A percentile compares a stretch with the other conserved stretches of the same genome.
These are phyloP conservation scores for Carallia brachiata DNA, from an alignment of 345 rosid genomes.

Conservation along the genomic window DNA sequence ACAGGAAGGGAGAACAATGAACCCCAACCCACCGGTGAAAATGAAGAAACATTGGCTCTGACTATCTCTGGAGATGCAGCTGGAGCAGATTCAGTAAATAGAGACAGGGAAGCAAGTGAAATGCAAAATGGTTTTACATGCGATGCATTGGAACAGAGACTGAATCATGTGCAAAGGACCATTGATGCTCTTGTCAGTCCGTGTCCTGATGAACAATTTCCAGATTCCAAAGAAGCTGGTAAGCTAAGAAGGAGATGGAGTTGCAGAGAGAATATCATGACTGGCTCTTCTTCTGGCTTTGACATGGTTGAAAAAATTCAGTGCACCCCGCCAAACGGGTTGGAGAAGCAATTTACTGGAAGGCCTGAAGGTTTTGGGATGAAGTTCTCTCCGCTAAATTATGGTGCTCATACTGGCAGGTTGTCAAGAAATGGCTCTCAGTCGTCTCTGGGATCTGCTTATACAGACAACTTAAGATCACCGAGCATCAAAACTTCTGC, in stretches of 20 bases:
- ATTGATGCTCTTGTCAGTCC: constrained; percentile 42
- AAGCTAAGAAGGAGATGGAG: constrained; percentile 54
- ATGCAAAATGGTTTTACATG: constrained; percentile 43
- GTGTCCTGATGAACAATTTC: constrained; percentile 34
- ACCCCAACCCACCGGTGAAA: constrained; percentile 33
- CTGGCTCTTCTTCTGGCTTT: constrained; percentile 32
- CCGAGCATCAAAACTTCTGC: constrained; percentile 47
- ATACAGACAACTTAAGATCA: constrained; percentile 39
- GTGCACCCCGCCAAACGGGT: constrained; percentile 66
- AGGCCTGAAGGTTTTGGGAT: constrained; percentile 55
- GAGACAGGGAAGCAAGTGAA: constrained; percentile 37
- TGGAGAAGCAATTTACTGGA: constrained; percentile 57
- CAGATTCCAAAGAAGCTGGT: constrained; percentile 49
- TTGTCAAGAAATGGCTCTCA: constrained; percentile 70
- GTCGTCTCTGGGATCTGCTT: constrained; percentile 74
- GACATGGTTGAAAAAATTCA: constrained; percentile 29
- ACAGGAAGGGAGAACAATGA: constrained; percentile 31
- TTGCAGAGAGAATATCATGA: constrained; percentile 43
- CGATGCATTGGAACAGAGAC: constrained; percentile 48
- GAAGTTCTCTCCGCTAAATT: constrained; percentile 42
- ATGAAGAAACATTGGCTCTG: constrained; percentile 32
- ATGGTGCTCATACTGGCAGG: constrained; percentile 25
- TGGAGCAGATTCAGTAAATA: constrained; percentile 25
- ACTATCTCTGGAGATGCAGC: constrained; percentile 28
- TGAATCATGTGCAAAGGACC: constrained; percentile 46